phyloP scores from a whole-genome alignment of 75 land plant species.

The Chamaecyparis obtusa region DNA sequence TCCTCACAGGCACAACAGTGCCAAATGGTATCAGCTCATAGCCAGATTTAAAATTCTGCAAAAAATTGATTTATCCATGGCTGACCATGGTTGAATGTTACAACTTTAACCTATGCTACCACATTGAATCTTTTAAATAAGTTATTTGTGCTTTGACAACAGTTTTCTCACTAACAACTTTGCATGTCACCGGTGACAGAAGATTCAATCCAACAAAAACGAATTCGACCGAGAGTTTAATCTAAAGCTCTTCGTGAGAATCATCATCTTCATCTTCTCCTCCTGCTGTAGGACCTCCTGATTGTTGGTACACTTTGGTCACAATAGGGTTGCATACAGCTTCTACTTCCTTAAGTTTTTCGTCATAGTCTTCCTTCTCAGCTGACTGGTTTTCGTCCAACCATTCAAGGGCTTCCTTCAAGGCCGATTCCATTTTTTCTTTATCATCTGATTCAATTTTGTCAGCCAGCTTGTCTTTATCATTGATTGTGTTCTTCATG shows the following conservation, averaged over 20 bases:
- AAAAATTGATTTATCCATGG: not conserved
- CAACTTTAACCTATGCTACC: not conserved
- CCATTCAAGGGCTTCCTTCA: conserved; percentile 80
- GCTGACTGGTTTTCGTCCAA: conserved; percentile 72
- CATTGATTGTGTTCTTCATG: conserved; percentile 69
- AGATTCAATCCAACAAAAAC: not conserved
- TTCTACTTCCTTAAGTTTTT: conserved; percentile 78
- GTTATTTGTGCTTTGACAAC: not conserved
- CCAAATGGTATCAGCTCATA: not conserved
- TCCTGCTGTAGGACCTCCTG: conserved; percentile 39
- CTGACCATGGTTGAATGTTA: not conserved
- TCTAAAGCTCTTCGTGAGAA: conserved; percentile 41
- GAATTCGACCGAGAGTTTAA: not conserved
- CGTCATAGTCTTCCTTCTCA: conserved; percentile 80
- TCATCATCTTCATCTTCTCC: conserved; percentile 37
- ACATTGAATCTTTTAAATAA: not conserved
- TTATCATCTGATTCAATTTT: conserved; percentile 64
- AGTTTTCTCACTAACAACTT: not conserved
- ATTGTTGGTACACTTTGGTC: conserved; percentile 53
- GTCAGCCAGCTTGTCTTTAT: conserved; percentile 75
- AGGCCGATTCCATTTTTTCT: conserved; percentile 61
- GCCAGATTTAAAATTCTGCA: not conserved
- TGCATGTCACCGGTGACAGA: not conserved
- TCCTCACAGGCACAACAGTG: not conserved
- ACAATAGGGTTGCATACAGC: conserved; percentile 73